Base-by-base conservation (phyloP, 78 protist species). In the Chrysochromulina tobinii region DNA sequence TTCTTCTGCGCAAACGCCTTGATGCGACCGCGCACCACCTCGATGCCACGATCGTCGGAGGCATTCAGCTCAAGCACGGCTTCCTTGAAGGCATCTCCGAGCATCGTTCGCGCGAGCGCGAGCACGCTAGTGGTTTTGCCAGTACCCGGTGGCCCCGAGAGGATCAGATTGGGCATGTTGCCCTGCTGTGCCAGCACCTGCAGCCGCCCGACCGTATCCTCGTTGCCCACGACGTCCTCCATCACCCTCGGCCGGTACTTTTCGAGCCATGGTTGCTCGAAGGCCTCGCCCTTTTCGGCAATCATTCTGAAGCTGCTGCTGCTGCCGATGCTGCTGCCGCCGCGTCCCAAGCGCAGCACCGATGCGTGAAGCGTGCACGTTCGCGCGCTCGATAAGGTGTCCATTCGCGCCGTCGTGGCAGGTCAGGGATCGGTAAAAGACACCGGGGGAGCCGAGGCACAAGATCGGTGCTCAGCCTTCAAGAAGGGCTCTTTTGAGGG, bases 1-100 rank as follows among this genome's bases (percentile, higher is more conserved):
- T 98, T 98, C 90, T 95, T 94, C 94, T 98, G 98, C 0, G 99
- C 99, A 81, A 99, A 99, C 81, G 93, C 95, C 92, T 99, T 99
- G 93, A 99, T 99, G 77, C 96, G 96, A 81, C 96, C 96, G 23
- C 99, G 94, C 20, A 99, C 99, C 2, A 98, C 99, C 48, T 98
- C 99, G 55, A 99, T 97, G 17, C 99, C 99, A 1, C 99, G 93
- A n/a, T 98, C 99, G 59, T 98, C 99, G 3, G 98, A 96, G 1
- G 99, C 98, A 73, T 98, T 98, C 57, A 97, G 92, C 86, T 98
- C 99, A 1, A 97, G 87, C 54, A 72, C 94, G 85, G 75, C 86
- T 1, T 96, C 97, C 23, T 91, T 91, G 85, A 50, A 75, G 38
- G 92, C 58, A 1, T 93, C 93, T 0, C 99, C 99, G 7, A 98